Evolutionary conservation across 352 stramenopile genomes (phyloP), one percentile per base, ranked within the genome.

Genomic region (Pseudoperonospora humuli): DNA sequence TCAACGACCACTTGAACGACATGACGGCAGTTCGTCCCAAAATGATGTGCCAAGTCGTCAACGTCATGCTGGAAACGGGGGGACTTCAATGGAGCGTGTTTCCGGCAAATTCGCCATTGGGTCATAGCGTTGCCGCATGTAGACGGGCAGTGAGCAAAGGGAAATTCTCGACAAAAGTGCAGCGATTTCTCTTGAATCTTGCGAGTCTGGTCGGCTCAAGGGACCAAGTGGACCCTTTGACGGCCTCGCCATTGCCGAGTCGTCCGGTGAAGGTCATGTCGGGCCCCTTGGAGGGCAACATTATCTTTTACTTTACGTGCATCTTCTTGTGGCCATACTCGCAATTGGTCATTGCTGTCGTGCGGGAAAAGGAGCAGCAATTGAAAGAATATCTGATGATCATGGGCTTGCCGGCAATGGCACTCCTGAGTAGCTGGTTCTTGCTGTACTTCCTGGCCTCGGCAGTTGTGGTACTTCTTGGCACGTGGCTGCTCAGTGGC

Each of bases 381-480:
- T 56, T 95, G 21, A 89, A 91, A 47, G 82, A 96, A 38, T 91
- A 90, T 45, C 33, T 96, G 61, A 64, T 93, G 39, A 96, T 96
- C 35, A 87, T 95, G 73, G 86, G 86, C 3, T 29, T 95, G 0
- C 53, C 56, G 13, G 64, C 81, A 0, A 87, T 85, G 67, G 58
- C 74, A 19, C 57, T 90, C 21, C 42, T 89, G 20, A 38, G 84
- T 18, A 87, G 74, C 34, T 93, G 81, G 81, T 83, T 89, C 39
- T 26, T 84, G 32, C 49, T 93, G 6, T 93, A 93, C 45, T 74
- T 86, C 33, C 15, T 85, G 11, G 75, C 74, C 4, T 83, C 72
- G 7, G 44, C 69, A 11, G 51, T 69, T 0, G 65, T 86, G 5
- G 61, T 64, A 2, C 41, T 72, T 2, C 41, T 90, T n/a, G 76